Percentiles rank a stretch among this genome's conserved stretches.
Evolutionary conservation across 2,329 filamentous ascomycete species (phyloP).

Genomic region (Cryphonectria nitschkei): DNA sequence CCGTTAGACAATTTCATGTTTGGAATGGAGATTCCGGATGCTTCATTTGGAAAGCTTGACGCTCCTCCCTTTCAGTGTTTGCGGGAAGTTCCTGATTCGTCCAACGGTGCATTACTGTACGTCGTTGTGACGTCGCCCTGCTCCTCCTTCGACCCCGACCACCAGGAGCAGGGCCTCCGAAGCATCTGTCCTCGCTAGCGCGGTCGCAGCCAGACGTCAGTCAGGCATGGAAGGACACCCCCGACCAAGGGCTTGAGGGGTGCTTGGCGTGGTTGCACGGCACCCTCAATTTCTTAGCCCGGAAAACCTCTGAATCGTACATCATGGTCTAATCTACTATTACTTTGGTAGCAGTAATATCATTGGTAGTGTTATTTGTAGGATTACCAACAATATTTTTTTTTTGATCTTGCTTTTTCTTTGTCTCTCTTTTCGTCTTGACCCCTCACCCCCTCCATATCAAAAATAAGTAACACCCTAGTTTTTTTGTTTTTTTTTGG

Average conservation of each 20-base stretch:
- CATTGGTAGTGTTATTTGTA: not conserved
- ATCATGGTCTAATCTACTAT: not conserved
- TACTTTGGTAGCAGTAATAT: not conserved
- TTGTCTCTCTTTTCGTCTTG: not conserved
- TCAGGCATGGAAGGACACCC: not conserved
- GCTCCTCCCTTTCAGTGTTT: constrained; percentile 1
- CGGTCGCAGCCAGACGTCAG: not conserved
- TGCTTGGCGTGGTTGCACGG: not conserved
- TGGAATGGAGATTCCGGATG: not conserved
- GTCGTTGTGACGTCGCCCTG: constrained; percentile 17
- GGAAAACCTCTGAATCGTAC: not conserved
- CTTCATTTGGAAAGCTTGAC: constrained; percentile 3
- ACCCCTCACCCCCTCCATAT: not conserved
- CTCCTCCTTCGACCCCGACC: constrained; percentile 3
- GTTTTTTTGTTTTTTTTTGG: not conserved
- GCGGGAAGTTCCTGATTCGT: constrained; percentile 13
- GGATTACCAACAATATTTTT: not conserved
- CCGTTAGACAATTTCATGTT: constrained; percentile 6
- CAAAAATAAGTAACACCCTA: not conserved
- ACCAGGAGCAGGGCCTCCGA: constrained; percentile 4
- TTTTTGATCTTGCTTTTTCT: not conserved
- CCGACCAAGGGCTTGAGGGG: not conserved
- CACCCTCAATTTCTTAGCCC: not conserved
- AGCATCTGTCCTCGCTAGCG: not conserved
- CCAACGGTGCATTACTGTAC: constrained; percentile 6